Percentiles rank a stretch among this genome's conserved stretches.
phyloP scores from a whole-genome alignment of 2,329 filamentous ascomycete genomes.

The Juglanconis juglandina region DNA sequence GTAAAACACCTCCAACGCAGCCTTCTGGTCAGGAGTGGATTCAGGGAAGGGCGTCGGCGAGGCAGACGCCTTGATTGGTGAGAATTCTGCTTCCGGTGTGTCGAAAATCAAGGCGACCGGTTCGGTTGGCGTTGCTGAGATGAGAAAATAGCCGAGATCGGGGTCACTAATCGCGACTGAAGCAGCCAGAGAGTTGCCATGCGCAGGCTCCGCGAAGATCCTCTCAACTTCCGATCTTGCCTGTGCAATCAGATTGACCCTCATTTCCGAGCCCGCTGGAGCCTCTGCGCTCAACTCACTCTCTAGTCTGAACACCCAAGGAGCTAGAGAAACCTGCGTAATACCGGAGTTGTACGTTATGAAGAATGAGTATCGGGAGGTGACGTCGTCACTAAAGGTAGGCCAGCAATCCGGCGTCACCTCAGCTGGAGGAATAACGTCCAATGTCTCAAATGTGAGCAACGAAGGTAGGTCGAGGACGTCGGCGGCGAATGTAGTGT shows the following conservation, averaged over 20 bases:
- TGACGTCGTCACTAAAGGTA: slow-evolving; percentile 58
- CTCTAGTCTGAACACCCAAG: slow-evolving; percentile 64
- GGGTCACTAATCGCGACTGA: slow-evolving; percentile 54
- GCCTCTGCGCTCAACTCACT: slow-evolving; percentile 55
- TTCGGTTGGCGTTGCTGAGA: slow-evolving; percentile 57
- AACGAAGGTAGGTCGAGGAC: slow-evolving; percentile 44
- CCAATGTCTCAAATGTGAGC: slow-evolving; percentile 60
- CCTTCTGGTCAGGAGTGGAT: slow-evolving; percentile 30
- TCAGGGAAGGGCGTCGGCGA: slow-evolving; percentile 41
- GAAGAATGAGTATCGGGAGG: slow-evolving; percentile 61
- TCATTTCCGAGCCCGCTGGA: slow-evolving; percentile 58
- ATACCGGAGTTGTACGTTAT: slow-evolving; percentile 60
- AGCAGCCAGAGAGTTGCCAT: slow-evolving; percentile 50
- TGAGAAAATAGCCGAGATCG: slow-evolving; percentile 61
- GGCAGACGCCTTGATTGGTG: slow-evolving; percentile 13
- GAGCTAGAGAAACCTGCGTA: slow-evolving; percentile 55
- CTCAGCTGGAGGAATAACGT: slow-evolving; percentile 54
- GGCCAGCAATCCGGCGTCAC: slow-evolving; percentile 58
- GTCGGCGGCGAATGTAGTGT: slow-evolving; percentile 35
- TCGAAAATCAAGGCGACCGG: slow-evolving; percentile 60
- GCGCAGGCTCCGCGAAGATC: slow-evolving; percentile 51
- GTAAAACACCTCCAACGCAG: slow-evolving; percentile 48
- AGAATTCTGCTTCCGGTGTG: slow-evolving; percentile 49
- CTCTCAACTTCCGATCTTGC: slow-evolving; percentile 55
- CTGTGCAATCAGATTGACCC: slow-evolving; percentile 57